Percentiles rank a stretch among this genome's conserved stretches.
phyloP scores from a whole-genome alignment of 768 basidiomycete genomes.

The Lactarius quietus region DNA sequence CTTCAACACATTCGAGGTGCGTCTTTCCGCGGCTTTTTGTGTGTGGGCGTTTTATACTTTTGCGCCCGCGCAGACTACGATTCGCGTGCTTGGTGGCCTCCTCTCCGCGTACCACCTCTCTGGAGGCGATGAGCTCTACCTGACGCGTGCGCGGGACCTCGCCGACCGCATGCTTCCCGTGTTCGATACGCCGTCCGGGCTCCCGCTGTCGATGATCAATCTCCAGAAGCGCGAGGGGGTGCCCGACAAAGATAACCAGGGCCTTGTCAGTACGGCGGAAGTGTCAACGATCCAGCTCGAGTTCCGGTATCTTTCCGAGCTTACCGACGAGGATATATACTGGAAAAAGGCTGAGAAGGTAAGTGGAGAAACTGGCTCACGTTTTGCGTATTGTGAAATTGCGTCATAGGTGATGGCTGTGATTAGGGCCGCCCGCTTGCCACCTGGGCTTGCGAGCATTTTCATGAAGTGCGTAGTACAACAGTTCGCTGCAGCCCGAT shows the following conservation, averaged over 20 bases:
- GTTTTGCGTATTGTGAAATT: neutral
- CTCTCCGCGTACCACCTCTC: conserved; percentile 83
- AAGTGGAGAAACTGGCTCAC: conserved; percentile 1
- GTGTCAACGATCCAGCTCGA: conserved; percentile 88
- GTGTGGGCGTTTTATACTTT: neutral
- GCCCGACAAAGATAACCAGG: conserved; percentile 54
- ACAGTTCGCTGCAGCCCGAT: neutral
- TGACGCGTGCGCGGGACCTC: conserved; percentile 76
- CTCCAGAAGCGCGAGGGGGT: conserved; percentile 58
- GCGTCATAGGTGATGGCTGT: conserved; percentile 58
- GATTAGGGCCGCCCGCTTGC: conserved; percentile 57
- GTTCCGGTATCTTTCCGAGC: conserved; percentile 76
- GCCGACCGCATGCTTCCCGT: conserved; percentile 80
- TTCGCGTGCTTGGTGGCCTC: conserved; percentile 87
- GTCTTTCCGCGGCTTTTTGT: conserved; percentile 25
- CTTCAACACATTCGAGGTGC: conserved; percentile 90
- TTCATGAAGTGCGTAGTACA: conserved; percentile 61
- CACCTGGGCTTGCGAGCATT: conserved; percentile 78
- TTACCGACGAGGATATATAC: conserved; percentile 75
- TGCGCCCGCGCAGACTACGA: conserved; percentile 64
- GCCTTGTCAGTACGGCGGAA: conserved; percentile 77
- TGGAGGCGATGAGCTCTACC: conserved; percentile 58
- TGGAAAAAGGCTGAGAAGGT: conserved; percentile 81
- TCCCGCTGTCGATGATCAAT: conserved; percentile 81
- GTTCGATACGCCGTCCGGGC: conserved; percentile 77